These are phyloP conservation scores for Nigrospora oryzae DNA, from an alignment of 2,329 filamentous ascomycete species.

Conservation along the genomic window DNA sequence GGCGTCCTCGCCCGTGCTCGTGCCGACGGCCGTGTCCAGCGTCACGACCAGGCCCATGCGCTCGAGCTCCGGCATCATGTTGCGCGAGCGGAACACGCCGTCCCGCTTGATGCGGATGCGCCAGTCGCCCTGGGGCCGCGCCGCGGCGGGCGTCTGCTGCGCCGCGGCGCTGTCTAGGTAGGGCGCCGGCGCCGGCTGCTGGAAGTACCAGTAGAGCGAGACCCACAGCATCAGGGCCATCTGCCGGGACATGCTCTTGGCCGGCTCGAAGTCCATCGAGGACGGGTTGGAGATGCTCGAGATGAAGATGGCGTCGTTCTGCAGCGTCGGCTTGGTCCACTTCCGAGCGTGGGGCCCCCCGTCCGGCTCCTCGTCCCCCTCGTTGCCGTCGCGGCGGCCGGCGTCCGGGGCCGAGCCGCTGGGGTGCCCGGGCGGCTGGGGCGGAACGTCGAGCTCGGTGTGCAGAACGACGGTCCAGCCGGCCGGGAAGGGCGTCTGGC, in stretches of 20 bases:
- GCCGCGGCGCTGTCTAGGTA: constrained; percentile 56
- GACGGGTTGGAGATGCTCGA: constrained; percentile 84
- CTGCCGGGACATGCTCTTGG: constrained; percentile 74
- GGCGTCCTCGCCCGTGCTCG: constrained; percentile 49
- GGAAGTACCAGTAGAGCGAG: constrained; percentile 95
- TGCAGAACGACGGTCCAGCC: constrained; percentile 88
- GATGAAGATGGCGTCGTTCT: constrained; percentile 78
- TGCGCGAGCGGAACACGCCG: constrained; percentile 77
- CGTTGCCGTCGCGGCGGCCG: constrained; percentile 15
- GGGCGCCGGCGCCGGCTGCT: constrained; percentile 66
- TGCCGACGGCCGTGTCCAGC: constrained; percentile 67
- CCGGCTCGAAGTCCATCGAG: constrained; percentile 69
- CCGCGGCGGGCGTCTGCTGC: constrained; percentile 55
- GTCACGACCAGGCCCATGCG: constrained; percentile 80
- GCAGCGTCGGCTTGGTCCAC: constrained; percentile 68
- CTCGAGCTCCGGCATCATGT: constrained; percentile 83
- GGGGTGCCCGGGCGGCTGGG: constrained; percentile 7
- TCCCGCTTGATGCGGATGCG: constrained; percentile 74
- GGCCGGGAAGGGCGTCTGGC: constrained; percentile 65
- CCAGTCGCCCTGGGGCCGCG: constrained; percentile 80
- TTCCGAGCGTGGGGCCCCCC: constrained; percentile 33
- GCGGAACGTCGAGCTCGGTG: constrained; percentile 40
- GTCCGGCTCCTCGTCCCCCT: constrained; percentile 13
- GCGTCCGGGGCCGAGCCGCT: constrained; percentile 15
- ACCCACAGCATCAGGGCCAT: constrained; percentile 97